A percentile compares a stretch with the other conserved stretches of the same genome.
These are phyloP conservation scores for Orbilia brochopaga DNA, from an alignment of 2,329 filamentous ascomycete species.

Conservation along the genomic window DNA sequence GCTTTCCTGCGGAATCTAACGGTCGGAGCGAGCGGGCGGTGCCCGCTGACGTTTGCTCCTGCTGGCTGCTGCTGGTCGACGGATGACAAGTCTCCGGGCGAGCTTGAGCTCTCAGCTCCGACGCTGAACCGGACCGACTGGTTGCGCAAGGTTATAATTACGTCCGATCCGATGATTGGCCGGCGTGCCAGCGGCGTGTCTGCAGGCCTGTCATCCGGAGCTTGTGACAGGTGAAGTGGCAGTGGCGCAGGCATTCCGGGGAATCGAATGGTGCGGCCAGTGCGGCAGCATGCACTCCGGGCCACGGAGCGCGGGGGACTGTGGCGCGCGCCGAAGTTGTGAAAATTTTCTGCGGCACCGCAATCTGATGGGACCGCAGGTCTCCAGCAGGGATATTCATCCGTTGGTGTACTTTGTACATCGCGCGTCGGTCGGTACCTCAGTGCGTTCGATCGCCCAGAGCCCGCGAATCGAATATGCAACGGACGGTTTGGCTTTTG, in stretches of 20 bases:
- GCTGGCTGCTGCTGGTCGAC: not conserved
- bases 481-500: too few relatives aligned
- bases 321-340: not conserved
- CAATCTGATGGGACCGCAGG: too few relatives aligned
- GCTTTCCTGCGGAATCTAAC: conserved; percentile 6
- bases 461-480: too few relatives aligned
- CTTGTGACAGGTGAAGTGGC: conserved; percentile 11
- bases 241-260: conserved; percentile 39
- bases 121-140: conserved; percentile 27
- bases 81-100: conserved; percentile 29
- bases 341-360: not conserved
- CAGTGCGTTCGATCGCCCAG: too few relatives aligned
- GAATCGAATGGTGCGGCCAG: conserved; percentile 18
- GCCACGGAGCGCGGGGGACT: conserved; percentile 13
- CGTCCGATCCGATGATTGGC: conserved; percentile 45
- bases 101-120: conserved; percentile 29
- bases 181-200: too few relatives aligned
- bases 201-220: conserved; percentile 16
- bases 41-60: conserved; percentile 43
- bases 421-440: not conserved
- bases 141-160: conserved; percentile 15
- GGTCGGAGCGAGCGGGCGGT: conserved; percentile 42
- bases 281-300: conserved; percentile 29
- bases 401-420: too few relatives aligned
- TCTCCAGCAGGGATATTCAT: too few relatives aligned